A percentile compares a stretch with the other conserved stretches of the same genome.
Conservation (phyloP, 164 flowering plant genomes). For the Chimonanthus salicifolius region DNA sequence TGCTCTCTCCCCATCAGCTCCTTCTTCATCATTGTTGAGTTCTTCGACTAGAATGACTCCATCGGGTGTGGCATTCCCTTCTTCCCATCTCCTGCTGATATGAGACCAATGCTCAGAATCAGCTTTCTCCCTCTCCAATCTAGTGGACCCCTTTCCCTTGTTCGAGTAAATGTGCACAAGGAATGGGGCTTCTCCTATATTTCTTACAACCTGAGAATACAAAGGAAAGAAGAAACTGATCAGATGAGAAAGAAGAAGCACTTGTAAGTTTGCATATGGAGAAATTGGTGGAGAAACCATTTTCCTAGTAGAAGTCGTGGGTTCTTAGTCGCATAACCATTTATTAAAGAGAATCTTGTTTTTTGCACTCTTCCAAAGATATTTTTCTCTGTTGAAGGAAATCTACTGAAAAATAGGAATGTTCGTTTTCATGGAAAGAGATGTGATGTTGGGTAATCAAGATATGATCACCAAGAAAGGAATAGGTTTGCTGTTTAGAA, state of each 20-base stretch:
- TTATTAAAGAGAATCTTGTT: neutral
- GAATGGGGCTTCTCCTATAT: constrained; percentile 30
- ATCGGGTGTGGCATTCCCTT: constrained; percentile 17
- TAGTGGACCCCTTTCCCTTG: neutral
- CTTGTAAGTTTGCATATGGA: neutral
- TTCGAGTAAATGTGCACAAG: constrained; percentile 27
- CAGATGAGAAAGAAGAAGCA: neutral
- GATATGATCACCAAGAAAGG: too few relatives aligned
- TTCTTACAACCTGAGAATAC: constrained; percentile 28
- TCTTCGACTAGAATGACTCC: constrained; percentile 34
- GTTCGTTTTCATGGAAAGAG: too few relatives aligned
- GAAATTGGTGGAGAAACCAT: neutral
- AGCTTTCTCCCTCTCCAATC: constrained; percentile 22
- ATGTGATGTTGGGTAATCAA: too few relatives aligned
- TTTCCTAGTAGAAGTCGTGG: too few relatives aligned
- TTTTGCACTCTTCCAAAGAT: neutral
- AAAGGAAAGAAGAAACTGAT: neutral
- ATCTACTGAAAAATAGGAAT: too few relatives aligned
- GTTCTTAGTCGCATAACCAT: neutral
- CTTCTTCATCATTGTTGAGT: constrained; percentile 11
- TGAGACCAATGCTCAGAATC: constrained; percentile 17
- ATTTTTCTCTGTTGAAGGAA: neutral
- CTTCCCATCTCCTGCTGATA: constrained; percentile 23
- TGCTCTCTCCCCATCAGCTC: neutral
- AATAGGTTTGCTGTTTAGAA: too few relatives aligned